Evolutionary conservation across 176 grass and related monocot species (phyloP).

Genomic region (Oryza nivara): DNA sequence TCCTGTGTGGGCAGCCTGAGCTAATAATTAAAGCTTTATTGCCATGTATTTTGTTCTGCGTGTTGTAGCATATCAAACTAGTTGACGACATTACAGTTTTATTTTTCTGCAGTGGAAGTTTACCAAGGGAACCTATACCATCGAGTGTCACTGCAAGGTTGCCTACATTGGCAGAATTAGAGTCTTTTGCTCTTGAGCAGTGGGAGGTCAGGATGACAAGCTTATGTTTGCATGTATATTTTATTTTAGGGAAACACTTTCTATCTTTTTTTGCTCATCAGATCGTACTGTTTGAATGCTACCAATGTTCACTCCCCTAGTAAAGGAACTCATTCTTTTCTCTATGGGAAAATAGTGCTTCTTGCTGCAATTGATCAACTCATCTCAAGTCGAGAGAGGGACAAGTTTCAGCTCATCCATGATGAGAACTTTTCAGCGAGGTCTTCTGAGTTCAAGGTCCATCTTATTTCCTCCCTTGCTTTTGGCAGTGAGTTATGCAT

Average conservation of each 20-base stretch:
- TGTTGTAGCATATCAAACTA: slow-evolving; percentile 11
- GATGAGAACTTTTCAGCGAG: slow-evolving; percentile 91
- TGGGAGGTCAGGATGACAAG: slow-evolving; percentile 74
- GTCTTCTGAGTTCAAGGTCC: slow-evolving; percentile 88
- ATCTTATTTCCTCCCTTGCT: slow-evolving; percentile 28
- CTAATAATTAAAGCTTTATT: slow-evolving; percentile 25
- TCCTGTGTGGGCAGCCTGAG: not conserved
- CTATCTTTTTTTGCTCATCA: slow-evolving; percentile 16
- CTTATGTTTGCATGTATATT: slow-evolving; percentile 31
- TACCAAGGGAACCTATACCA: slow-evolving; percentile 78
- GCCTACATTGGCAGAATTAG: slow-evolving; percentile 74
- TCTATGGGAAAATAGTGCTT: slow-evolving; percentile 58
- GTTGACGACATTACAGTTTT: slow-evolving; percentile 18
- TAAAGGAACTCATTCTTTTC: slow-evolving; percentile 19
- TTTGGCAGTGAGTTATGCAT: slow-evolving; percentile 20
- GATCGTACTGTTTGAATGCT: slow-evolving; percentile 5
- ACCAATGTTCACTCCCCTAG: not conserved
- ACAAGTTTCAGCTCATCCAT: slow-evolving; percentile 80
- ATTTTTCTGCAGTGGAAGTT: slow-evolving; percentile 67
- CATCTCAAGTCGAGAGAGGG: slow-evolving; percentile 77
- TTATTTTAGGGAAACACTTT: slow-evolving; percentile 3
- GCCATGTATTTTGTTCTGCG: not conserved
- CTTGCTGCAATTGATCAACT: slow-evolving; percentile 97
- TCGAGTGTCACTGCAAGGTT: slow-evolving; percentile 65
- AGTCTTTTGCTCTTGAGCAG: slow-evolving; percentile 72